phyloP scores from a whole-genome alignment of 108 stramenopile genomes.

The Cylindrotheca closterium region DNA sequence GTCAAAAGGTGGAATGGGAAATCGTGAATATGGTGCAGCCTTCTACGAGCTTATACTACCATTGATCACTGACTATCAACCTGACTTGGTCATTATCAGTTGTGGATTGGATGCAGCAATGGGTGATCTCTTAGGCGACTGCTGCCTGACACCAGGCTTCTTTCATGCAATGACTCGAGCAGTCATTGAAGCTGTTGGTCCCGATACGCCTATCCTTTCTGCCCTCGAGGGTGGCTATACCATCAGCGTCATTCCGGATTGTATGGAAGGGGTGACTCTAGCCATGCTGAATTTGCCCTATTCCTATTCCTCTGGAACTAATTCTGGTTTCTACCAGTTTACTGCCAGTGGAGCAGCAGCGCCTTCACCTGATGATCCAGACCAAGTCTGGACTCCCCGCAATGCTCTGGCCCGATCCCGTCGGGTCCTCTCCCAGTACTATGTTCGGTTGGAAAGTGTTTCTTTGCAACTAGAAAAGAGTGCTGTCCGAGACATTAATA shows the following conservation, averaged over 20 bases:
- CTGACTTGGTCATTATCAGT: slow-evolving; percentile 45
- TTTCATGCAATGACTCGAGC: slow-evolving; percentile 29
- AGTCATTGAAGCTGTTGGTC: slow-evolving; percentile 11
- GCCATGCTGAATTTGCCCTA: slow-evolving; percentile 30
- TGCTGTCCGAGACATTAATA: too few relatives aligned
- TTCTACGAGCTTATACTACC: slow-evolving; percentile 42
- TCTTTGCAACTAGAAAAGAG: too few relatives aligned
- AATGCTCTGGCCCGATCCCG: too few relatives aligned
- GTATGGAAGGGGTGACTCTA: slow-evolving; percentile 31
- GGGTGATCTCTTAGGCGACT: slow-evolving; percentile 52
- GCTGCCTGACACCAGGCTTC: slow-evolving; percentile 26
- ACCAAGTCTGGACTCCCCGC: too few relatives aligned
- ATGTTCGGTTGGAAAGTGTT: too few relatives aligned
- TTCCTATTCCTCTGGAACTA: too few relatives aligned
- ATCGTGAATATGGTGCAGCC: slow-evolving; percentile 44
- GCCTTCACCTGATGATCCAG: too few relatives aligned
- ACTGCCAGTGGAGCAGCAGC: too few relatives aligned
- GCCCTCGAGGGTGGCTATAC: slow-evolving; percentile 69
- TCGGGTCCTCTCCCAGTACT: too few relatives aligned
- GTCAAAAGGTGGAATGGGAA: slow-evolving; percentile 30
- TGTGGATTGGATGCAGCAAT: slow-evolving; percentile 62
- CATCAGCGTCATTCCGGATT: slow-evolving; percentile 39
- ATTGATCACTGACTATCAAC: slow-evolving; percentile 29
- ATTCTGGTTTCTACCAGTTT: too few relatives aligned
- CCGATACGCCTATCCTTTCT: slow-evolving; percentile 38